These are phyloP conservation scores for Adansonia digitata DNA, from an alignment of 345 rosid species.

Conservation along the genomic window DNA sequence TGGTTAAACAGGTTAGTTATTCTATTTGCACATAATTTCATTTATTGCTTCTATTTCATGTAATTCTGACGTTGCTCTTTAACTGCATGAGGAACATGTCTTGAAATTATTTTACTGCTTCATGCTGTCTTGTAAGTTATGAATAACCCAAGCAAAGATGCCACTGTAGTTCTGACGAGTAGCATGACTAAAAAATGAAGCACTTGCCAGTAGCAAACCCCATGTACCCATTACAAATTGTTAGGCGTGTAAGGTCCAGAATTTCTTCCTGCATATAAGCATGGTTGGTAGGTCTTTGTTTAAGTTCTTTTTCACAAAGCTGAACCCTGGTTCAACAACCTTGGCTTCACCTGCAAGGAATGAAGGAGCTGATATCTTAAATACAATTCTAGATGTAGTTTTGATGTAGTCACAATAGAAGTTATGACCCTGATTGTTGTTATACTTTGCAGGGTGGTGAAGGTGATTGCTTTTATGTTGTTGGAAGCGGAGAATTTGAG, in stretches of 20 bases:
- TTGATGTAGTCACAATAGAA: constrained; percentile 5
- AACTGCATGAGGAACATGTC: not conserved
- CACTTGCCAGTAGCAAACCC: not conserved
- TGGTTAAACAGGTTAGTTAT: constrained; percentile 73
- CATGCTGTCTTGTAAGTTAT: not conserved
- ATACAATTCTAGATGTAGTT: constrained; percentile 11
- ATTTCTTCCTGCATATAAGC: not conserved
- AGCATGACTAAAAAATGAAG: not conserved
- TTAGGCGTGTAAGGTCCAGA: not conserved
- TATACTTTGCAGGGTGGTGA: constrained; percentile 81
- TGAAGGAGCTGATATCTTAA: constrained; percentile 1
- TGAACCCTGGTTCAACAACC: not conserved
- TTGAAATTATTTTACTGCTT: not conserved
- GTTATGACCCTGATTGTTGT: not conserved
- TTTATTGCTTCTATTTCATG: not conserved
- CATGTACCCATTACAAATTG: not conserved
- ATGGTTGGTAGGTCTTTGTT: not conserved
- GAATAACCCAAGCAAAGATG: not conserved
- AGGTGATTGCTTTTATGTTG: constrained; percentile 97
- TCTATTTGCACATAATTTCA: not conserved
- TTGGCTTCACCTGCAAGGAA: constrained; percentile 1
- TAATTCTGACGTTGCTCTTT: not conserved
- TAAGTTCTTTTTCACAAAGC: constrained; percentile 4
- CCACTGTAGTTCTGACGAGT: not conserved
- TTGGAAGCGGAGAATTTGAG: constrained; percentile 96